Evolutionary conservation across 352 stramenopile genomes (phyloP).

Genomic region (Hyaloperonospora arabidopsidis): DNA sequence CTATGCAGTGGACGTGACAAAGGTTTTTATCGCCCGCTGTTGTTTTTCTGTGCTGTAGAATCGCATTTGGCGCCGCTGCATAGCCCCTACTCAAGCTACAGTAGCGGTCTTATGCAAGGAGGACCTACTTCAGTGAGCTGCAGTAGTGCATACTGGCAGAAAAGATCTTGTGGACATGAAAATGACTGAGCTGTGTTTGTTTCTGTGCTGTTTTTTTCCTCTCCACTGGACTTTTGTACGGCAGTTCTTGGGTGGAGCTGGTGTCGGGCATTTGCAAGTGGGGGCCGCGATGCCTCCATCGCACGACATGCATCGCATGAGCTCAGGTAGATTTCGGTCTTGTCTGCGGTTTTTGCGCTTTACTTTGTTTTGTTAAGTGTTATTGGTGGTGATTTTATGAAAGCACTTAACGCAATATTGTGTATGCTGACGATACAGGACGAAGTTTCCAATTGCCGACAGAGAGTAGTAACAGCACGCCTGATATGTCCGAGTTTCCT

Average conservation of each 20-base stretch:
- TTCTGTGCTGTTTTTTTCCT: background rate
- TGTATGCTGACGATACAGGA: slow-evolving; percentile 30
- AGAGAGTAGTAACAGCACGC: slow-evolving; percentile 48
- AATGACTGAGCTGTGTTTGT: background rate
- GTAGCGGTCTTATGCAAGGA: slow-evolving; percentile 33
- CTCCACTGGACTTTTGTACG: slow-evolving; percentile 5
- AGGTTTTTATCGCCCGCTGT: background rate
- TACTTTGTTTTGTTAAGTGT: no score
- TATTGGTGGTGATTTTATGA: background rate
- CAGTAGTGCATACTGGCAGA: background rate
- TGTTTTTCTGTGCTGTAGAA: slow-evolving; percentile 1
- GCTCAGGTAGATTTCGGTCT: slow-evolving; percentile 20
- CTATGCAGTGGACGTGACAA: no score
- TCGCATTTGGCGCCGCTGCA: slow-evolving; percentile 14
- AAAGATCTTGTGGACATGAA: background rate
- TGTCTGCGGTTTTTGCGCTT: no score
- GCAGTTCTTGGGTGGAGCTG: slow-evolving; percentile 47
- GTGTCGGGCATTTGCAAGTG: slow-evolving; percentile 28
- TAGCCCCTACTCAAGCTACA: slow-evolving; percentile 41
- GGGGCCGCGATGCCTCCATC: slow-evolving; percentile 22
- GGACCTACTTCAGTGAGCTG: slow-evolving; percentile 36
- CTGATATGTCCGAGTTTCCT: slow-evolving; percentile 82
- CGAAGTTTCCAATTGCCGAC: slow-evolving; percentile 39
- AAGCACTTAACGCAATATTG: background rate
- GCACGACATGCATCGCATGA: slow-evolving; percentile 60